Evolutionary conservation across 805 yeast genomes (phyloP), one percentile per base, ranked within the genome.

Genomic region (Nakazawaea holstii): DNA sequence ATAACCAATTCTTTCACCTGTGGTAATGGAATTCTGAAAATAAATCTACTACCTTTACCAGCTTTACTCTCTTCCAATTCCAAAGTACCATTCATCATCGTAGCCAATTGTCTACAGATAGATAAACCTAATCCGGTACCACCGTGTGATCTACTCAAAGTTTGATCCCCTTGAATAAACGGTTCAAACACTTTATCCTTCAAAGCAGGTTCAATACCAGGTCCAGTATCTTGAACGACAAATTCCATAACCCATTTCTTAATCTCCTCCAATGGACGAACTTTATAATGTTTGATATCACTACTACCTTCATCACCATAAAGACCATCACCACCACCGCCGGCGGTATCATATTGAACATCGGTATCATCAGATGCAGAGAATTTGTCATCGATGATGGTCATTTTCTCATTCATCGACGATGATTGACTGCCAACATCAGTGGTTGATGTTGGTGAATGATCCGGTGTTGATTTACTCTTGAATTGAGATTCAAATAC

Each of bases 161-260:
- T 89, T 63, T 90, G 96, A 59, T 92, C 98, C 45, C 98, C 99
- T 67, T 92, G 99, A 15, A 91, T 90, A 69, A 92, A 92, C 1
- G 98, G 97, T 58, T 94, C 97, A 64, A 92, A 92, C 1, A 92
- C 95, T 51, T 85, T 80, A 39, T 81, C 81, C 58, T 87, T 97
- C 46, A 90, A 65, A 1, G 83, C 80, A 11, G 84, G 81, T 36
- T 88, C 95, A 45, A 92, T 91, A 50, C 99, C 99, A 0, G 97
- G 91, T 3, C 99, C 98, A 0, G 95, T 88, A 61, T 92, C 99
- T 33, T 73, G 74, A 10, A 92, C 97, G 49, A 80, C 80, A 43
- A 91, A 77, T 52, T 82, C 82, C 30, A 83, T 59, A 1, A 73
- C 84, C 83, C 87, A 80, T 11, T 67, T 59, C 52, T 68, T 69